Evolutionary conservation across 2,329 filamentous ascomycete genomes (phyloP), one percentile per base, ranked within the genome.

Genomic region (Mycosphaerelloides madeirae): DNA sequence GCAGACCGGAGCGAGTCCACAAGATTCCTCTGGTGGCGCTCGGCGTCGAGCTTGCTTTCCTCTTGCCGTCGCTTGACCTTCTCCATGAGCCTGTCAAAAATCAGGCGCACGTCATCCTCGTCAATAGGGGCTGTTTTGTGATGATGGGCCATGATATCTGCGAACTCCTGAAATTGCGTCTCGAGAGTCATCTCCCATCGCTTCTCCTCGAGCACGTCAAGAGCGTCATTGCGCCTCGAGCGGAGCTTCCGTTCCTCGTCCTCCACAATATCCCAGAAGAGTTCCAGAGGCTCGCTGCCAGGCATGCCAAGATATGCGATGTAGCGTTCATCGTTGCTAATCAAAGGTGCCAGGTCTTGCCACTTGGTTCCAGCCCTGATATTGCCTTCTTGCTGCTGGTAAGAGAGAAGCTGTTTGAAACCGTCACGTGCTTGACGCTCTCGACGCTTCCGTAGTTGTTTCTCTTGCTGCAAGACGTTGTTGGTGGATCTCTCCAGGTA

Each of bases 241-340:
- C 58, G 56, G 16, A 66, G 55, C 46, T 59, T 60, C 31, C 86
- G 81, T 62, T 98, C 91, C 65, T 97, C 89, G 65, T 95, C 89
- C 65, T 97, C 93, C 19, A 97, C 77, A 37, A 90, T 74, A 64
- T 98, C 93, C 88, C 91, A 96, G 71, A 98, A 97, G 6, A 98
- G 74, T 60, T 97, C 89, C 53, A 95, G 77, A 12, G 93, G 87
- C 3, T 54, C 58, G 44, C 57, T 62, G 13, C 63, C 63, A 46
- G 79, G 69, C 62, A 94, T 87, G 40, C 89, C 90, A 48, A 90
- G 78, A 75, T 95, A 88, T 52, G 81, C 82, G 57, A 75, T 77
- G 67, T 95, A 97, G 54, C 90, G 86, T 37, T 84, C 78, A 60
- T 98, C 93, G 43, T 85, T 74, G 57, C 86, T 79, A 55, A 98